phyloP scores from a whole-genome alignment of 2,329 filamentous ascomycete genomes.

The Fonsecaea nubica region DNA sequence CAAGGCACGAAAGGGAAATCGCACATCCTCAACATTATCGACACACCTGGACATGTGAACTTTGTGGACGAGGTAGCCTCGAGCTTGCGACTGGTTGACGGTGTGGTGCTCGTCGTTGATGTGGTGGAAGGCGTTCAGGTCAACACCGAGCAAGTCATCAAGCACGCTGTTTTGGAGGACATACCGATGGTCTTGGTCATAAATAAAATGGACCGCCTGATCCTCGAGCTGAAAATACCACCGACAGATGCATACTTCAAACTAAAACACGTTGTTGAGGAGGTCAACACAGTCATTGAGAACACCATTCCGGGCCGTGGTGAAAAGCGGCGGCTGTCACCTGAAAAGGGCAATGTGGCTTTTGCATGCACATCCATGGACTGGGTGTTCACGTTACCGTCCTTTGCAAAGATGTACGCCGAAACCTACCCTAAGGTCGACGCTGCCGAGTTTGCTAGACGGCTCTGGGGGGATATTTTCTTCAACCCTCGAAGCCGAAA shows the following conservation, averaged over 20 bases:
- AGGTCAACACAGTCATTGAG: conserved; percentile 95
- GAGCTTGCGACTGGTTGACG: conserved; percentile 84
- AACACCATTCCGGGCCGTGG: conserved; percentile 82
- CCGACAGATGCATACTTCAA: conserved; percentile 98
- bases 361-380: conserved; percentile 93
- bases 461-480: conserved; percentile 96
- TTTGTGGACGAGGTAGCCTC: conserved; percentile 97
- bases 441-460: conserved; percentile 77
- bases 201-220: conserved; percentile 97
- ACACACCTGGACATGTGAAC: conserved; percentile 97
- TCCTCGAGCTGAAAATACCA: conserved; percentile 90
- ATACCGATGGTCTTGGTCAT: conserved; percentile 87
- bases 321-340: conserved; percentile 80
- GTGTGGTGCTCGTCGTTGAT: conserved; percentile 91
- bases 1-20: conserved; percentile 91
- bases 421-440: conserved; percentile 85
- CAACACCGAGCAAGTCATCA: conserved; percentile 97
- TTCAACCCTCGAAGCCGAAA: conserved; percentile 90
- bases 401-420: conserved; percentile 95
- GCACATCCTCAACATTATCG: conserved; percentile 90
- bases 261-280: conserved; percentile 96
- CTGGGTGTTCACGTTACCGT: conserved; percentile 94
- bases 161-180: conserved; percentile 88
- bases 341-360: conserved; percentile 97
- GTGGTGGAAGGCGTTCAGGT: conserved; percentile 99